Conservation (phyloP, 352 stramenopile genomes). For the Globisporangium camurandrum region DNA sequence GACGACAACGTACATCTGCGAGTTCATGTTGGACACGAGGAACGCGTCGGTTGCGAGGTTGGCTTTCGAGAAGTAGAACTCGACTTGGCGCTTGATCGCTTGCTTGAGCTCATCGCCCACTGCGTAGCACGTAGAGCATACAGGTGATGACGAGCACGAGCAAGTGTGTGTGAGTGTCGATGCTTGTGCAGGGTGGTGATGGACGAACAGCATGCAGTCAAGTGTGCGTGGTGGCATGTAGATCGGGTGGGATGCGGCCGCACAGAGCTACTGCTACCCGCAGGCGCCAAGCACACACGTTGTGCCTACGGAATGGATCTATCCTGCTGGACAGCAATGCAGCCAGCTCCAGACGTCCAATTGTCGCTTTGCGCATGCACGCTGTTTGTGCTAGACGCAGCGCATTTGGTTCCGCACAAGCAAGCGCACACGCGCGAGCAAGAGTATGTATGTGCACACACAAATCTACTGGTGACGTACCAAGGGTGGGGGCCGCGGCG, state of each 20-base stretch:
- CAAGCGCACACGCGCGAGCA: neutral
- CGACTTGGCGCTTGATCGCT: conserved; percentile 81
- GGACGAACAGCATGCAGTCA: too few relatives aligned
- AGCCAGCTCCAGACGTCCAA: too few relatives aligned
- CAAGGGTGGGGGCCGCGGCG: conserved; percentile 6
- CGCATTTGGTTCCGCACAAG: too few relatives aligned
- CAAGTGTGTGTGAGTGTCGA: neutral
- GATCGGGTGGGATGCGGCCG: neutral
- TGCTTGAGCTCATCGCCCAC: conserved; percentile 65
- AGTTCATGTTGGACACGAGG: conserved; percentile 87
- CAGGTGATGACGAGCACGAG: too few relatives aligned
- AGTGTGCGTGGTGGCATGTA: too few relatives aligned
- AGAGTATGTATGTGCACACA: neutral
- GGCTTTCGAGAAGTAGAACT: conserved; percentile 89
- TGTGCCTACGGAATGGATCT: neutral
- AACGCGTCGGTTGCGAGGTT: conserved; percentile 85
- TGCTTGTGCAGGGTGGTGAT: too few relatives aligned
- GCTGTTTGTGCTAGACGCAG: neutral
- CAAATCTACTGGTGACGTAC: conserved; percentile 7
- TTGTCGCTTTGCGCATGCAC: too few relatives aligned
- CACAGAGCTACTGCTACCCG: neutral
- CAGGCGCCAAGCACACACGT: neutral
- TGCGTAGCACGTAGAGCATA: conserved; percentile 15
- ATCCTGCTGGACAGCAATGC: too few relatives aligned
- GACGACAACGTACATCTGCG: conserved; percentile 58